These are phyloP conservation scores for Ogataea saltuana DNA, from an alignment of 805 yeast genomes.

Conservation along the genomic window DNA sequence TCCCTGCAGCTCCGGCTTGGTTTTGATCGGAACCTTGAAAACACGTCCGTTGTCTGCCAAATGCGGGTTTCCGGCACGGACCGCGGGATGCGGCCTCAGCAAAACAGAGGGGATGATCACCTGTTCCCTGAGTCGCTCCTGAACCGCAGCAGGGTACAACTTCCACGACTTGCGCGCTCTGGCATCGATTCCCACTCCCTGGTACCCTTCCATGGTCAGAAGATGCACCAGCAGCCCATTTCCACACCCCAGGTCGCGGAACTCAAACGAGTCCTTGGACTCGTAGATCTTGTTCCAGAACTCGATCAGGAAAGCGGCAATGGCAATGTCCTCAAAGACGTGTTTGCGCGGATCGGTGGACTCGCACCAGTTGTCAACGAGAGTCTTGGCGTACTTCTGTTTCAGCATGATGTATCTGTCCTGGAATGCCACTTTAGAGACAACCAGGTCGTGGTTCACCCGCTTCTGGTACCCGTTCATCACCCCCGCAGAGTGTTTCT, in stretches of 20 bases:
- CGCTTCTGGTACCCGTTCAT: conserved; percentile 83
- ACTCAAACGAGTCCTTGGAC: conserved; percentile 52
- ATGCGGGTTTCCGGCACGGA: conserved; percentile 46
- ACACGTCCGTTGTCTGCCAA: conserved; percentile 61
- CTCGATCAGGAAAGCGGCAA: conserved; percentile 91
- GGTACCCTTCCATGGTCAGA: conserved; percentile 73
- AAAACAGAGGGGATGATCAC: conserved; percentile 78
- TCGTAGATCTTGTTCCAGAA: conserved; percentile 63
- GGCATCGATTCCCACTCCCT: conserved; percentile 87
- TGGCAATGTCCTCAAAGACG: conserved; percentile 93
- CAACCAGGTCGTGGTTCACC: conserved; percentile 85
- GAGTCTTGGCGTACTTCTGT: conserved; percentile 71
- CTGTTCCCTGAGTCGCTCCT: conserved; percentile 63
- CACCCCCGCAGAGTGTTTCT: conserved; percentile 81
- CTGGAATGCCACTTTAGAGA: conserved; percentile 80
- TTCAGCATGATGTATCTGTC: conserved; percentile 77
- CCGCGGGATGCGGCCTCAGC: conserved; percentile 68
- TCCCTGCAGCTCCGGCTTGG: conserved; percentile 25
- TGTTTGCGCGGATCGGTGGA: conserved; percentile 93
- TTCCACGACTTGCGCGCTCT: conserved; percentile 87
- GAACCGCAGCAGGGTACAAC: conserved; percentile 66
- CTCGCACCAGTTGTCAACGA: conserved; percentile 88
- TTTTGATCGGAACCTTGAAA: conserved; percentile 50
- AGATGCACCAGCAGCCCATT: conserved; percentile 85
- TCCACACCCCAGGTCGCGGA: conserved; percentile 93